Evolutionary conservation across 768 basidiomycete genomes (phyloP), one percentile per base, ranked within the genome.

Genomic region (Psilocybe sp.): DNA sequence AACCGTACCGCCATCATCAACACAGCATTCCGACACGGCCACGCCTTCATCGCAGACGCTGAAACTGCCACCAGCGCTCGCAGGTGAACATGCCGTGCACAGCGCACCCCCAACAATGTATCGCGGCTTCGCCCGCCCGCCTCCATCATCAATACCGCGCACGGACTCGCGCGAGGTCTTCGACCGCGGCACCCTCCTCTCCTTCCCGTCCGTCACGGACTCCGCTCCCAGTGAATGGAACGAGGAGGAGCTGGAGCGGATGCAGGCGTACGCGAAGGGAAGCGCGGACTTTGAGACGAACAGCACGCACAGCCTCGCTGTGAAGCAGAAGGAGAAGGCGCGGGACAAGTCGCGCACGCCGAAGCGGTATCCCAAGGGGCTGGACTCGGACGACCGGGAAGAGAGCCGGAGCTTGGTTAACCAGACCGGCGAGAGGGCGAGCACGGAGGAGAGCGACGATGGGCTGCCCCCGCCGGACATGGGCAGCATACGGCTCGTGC

Each of bases 321-420:
- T 50, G 38, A 59, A 50, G 33, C 74, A 10, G 65, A 73, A 16
- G 75, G 79, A 60, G 80, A 84, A 58, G 51, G 58, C 62, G 36
- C 62, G 56, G 41, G 63, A 58, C 19, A 58, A 63, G 37, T 65
- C 69, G 23, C 66, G 73, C 52, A 66, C 71, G 23, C 65, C 68
- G 42, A 71, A 74, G 61, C 69, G 67, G 38, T 81, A 83, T 51
- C 78, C 78, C 4, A 73, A 70, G 46, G 76, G 73, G n/a, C 64
- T 58, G 19, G 75, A 71, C 0, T 72, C 75, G 3, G 80, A 82
- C 57, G 85, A 87, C 46, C 61, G 64, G 43, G 85, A 86, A 49
- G 85, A 87, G 67, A 81, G 80, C 47, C 62, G 77, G 45, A 75
- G 81, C 43, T 57, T 87, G 47, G 44, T 46, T 9, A 82, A 78